Percentiles rank a stretch among this genome's conserved stretches.
phyloP scores from a whole-genome alignment of 2,329 filamentous ascomycete species.

The Cladosporium sphaerospermum region DNA sequence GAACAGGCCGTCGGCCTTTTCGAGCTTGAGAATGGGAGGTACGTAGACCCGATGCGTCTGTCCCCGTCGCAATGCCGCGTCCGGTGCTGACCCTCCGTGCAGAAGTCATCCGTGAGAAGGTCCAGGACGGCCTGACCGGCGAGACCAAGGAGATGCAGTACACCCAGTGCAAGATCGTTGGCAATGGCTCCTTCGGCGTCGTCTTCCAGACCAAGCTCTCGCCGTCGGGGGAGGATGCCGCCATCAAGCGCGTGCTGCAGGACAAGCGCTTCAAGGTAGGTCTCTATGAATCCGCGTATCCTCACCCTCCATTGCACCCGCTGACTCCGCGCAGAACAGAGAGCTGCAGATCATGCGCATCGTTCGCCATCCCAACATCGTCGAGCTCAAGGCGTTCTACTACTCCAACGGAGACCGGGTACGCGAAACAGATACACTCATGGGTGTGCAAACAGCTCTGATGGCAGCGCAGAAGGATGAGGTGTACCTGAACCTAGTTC shows the following conservation, averaged over 20 bases:
- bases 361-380: constrained; percentile 96
- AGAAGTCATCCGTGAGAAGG: constrained; percentile 98
- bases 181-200: constrained; percentile 96
- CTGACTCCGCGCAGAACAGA: constrained; percentile 65
- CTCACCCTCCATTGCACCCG: constrained; percentile 19
- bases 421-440: constrained; percentile 32
- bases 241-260: constrained; percentile 97
- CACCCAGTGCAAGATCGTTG: constrained; percentile 98
- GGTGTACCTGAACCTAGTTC: constrained; percentile 95
- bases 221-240: constrained; percentile 94
- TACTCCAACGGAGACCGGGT: constrained; percentile 98
- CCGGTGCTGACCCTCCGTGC: constrained; percentile 31
- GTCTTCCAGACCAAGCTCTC: constrained; percentile 99
- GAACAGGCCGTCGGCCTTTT: constrained; percentile 85
- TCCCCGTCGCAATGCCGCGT: constrained; percentile 8
- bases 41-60: constrained; percentile 41
- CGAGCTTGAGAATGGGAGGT: constrained; percentile 93
- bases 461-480: constrained; percentile 63
- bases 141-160: constrained; percentile 97
- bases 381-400: constrained; percentile 98
- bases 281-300: not conserved
- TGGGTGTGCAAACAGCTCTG: constrained; percentile 33
- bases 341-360: constrained; percentile 99
- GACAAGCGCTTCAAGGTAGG: constrained; percentile 98
- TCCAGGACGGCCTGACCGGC: constrained; percentile 94